Base-by-base conservation (phyloP, 495 filamentous ascomycete species). In the Pseudotulostoma volvatum region DNA sequence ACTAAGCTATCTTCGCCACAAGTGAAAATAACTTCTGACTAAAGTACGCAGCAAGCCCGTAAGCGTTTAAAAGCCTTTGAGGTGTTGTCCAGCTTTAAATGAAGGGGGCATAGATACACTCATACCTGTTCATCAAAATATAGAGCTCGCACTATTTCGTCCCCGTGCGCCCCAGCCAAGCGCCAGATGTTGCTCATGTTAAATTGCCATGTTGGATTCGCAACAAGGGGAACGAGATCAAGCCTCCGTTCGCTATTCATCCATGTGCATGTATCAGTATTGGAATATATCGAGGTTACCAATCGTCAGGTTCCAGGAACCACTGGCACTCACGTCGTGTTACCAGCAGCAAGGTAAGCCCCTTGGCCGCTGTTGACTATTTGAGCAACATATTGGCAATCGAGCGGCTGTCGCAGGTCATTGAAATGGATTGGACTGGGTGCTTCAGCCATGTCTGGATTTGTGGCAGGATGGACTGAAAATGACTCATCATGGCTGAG, bases 321-420 rank as follows among this genome's bases (percentile, higher is more conserved):
- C n/a, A n/a, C n/a, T n/a, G n/a, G n/a, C n/a, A n/a, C 40, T 42
- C 50, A 67, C 62, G 55, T 44, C 42, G 60, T 64, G 38, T 63
- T 59, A 7, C 64, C 64, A 33, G 56, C 62, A 37, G 59, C 52
- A 43, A 70, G 52, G 50, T 60, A 60, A 14, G 40, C 33, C 4
- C 59, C 61, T 43, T 65, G 55, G n/a, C 57, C 59, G n/a, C 75
- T 70, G 36, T 66, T 54, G 31, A 74, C 60, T 17, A 93, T 57
- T 57, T 86, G 77, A 20, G 80, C 76, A 3, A 88, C 65, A 54
- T 97, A 97, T 60, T 90, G 82, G 47, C 81, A 88, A 11, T 64
- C 67, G 18, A 95, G 59, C 34, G 58, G 54, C 40, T 71, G 59
- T 41, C 90, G 65, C 48, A 93, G 61, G 60, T 95, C 85, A 3